phyloP scores from a whole-genome alignment of 1,139 yeast species.

The Sugiyamaella japonica region DNA sequence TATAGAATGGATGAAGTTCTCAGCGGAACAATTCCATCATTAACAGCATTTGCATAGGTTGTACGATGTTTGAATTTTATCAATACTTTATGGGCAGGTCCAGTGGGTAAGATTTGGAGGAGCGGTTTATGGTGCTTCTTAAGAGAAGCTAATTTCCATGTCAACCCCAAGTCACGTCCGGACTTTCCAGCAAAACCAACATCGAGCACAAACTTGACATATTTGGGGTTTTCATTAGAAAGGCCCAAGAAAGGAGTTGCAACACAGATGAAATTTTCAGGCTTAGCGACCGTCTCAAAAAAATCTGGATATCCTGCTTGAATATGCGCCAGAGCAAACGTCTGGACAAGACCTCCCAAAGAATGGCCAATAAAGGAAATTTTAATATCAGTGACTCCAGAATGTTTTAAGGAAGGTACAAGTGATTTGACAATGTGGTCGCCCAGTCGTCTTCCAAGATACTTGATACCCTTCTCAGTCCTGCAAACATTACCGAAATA shows the following conservation, averaged over 20 bases:
- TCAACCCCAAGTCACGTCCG: constrained; percentile 85
- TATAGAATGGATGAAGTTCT: constrained; percentile 81
- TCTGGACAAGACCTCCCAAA: constrained; percentile 86
- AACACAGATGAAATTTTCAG: constrained; percentile 78
- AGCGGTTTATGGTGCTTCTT: constrained; percentile 53
- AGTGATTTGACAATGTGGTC: constrained; percentile 68
- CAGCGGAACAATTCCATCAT: constrained; percentile 92
- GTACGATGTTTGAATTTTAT: constrained; percentile 67
- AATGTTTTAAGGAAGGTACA: constrained; percentile 17
- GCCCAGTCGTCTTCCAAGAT: constrained; percentile 79
- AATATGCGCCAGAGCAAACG: constrained; percentile 85
- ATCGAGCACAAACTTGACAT: constrained; percentile 77
- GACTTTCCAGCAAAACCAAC: constrained; percentile 92
- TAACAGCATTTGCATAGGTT: constrained; percentile 72
- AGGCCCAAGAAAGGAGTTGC: constrained; percentile 92
- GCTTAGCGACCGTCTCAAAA: constrained; percentile 59
- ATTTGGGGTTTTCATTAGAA: constrained; percentile 81
- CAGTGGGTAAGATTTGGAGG: constrained; percentile 71
- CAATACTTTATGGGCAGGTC: constrained; percentile 71
- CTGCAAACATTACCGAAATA: constrained; percentile 81
- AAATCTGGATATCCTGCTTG: constrained; percentile 70
- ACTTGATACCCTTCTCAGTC: constrained; percentile 89
- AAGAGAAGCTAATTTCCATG: constrained; percentile 41
- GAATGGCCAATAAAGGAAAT: constrained; percentile 93
- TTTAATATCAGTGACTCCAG: constrained; percentile 38